Evolutionary conservation across 2,329 filamentous ascomycete genomes (phyloP).

Genomic region (Pleochaeta shiraiana): DNA sequence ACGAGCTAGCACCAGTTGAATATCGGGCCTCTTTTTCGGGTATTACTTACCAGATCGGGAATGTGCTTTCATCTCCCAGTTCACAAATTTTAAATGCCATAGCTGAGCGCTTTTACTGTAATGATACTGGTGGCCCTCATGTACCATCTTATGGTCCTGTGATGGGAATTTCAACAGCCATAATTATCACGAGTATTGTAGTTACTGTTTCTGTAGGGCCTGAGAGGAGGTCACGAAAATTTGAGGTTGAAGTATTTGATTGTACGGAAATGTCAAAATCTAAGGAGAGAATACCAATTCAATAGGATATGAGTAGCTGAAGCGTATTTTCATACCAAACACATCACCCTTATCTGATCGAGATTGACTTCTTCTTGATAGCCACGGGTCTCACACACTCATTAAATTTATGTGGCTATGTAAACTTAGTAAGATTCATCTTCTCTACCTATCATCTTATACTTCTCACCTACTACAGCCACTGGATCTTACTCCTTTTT

Average conservation of each 20-base stretch:
- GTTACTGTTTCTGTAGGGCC: slow-evolving; percentile 1
- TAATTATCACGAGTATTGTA: background rate
- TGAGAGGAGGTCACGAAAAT: background rate
- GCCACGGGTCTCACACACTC: background rate
- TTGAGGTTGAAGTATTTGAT: background rate
- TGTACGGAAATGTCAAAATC: too few species aligned
- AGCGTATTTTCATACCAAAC: background rate
- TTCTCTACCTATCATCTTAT: background rate
- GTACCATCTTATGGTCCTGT: slow-evolving; percentile 61
- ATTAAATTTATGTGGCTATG: background rate
- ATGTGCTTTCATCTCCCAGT: slow-evolving; percentile 50
- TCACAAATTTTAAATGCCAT: slow-evolving; percentile 62
- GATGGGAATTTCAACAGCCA: slow-evolving; percentile 39
- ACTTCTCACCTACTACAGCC: background rate
- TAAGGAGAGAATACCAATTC: too few species aligned
- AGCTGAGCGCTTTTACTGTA: slow-evolving; percentile 51
- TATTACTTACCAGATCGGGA: slow-evolving; percentile 51
- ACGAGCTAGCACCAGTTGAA: slow-evolving; percentile 47
- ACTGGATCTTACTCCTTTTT: background rate
- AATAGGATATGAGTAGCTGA: background rate
- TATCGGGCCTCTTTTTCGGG: slow-evolving; percentile 52
- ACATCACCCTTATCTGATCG: background rate
- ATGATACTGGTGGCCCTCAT: slow-evolving; percentile 26
- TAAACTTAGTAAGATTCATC: background rate
- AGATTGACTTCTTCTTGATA: background rate